Evolutionary conservation across 192 early-diverging fungal species (phyloP), one percentile per base, ranked within the genome.

Genomic region (Geranomyces variabilis): DNA sequence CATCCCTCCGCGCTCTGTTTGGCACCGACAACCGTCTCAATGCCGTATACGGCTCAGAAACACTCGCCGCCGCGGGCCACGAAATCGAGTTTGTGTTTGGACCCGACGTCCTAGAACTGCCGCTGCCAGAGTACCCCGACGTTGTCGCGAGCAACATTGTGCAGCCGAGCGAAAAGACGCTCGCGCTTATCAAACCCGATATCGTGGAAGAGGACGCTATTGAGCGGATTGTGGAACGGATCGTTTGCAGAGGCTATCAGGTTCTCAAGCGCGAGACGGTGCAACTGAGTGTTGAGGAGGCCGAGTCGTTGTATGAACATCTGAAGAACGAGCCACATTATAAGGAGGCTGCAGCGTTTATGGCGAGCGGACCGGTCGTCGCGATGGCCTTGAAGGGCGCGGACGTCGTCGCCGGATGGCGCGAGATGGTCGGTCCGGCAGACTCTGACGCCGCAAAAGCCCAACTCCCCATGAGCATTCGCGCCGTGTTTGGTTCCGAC

Each of bases 151-250:
- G 15, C 58, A 19, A 19, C 29, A 17, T 34, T 29, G 29, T 28
- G 21, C 17, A 36, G 9, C 34, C 63, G 24, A 70, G 71, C 14
- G 78, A 84, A 69, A 85, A 84, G 33, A 86, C 86, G 6, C 47
- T 87, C 10, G 83, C 78, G 9, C 70, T 87, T 65, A 83, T 87
- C 53, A 87, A 87, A 62, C 82, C 84, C 22, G 77, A 87, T 33
- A 76, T 78, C 0, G 69, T 80, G 30, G 76, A 78, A 9, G 55
- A 24, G 0, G 67, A 63, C 19, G 77, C 79, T 57, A 67, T 75
- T 9, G 84, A 87, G 26, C 74, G 74, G n/a, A 84, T 87, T 61
- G 77, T 87, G 19, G 75, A 76, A 22, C 63, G 80, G 13, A 83
- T 87, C 59, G 67, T 83, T 29, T 75, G 70, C 21, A 41, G 80